phyloP scores from a whole-genome alignment of 1,139 yeast species.

The Kurtzmaniella quercitrusa region DNA sequence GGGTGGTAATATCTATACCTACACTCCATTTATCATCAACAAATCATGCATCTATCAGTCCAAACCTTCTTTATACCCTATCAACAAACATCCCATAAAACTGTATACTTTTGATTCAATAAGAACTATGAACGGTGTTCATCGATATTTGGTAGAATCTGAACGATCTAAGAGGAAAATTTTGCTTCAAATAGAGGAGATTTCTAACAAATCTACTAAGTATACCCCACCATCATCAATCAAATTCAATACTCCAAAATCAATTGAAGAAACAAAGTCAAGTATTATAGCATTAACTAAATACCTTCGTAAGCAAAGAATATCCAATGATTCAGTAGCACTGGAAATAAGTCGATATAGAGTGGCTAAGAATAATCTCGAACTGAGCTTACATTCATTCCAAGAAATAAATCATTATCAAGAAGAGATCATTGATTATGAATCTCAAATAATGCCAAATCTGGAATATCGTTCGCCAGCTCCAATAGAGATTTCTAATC shows the following conservation, averaged over 20 bases:
- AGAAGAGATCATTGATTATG: constrained; percentile 24
- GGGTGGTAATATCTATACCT: constrained; percentile 20
- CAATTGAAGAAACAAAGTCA: neutral
- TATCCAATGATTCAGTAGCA: constrained; percentile 21
- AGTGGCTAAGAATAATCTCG: constrained; percentile 20
- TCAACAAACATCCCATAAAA: neutral
- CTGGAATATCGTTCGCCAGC: constrained; percentile 18
- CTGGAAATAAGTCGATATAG: constrained; percentile 24
- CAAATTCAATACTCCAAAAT: neutral
- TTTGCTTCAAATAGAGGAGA: constrained; percentile 13
- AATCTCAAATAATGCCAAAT: constrained; percentile 27
- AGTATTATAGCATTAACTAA: constrained; percentile 12
- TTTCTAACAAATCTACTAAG: neutral
- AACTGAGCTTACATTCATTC: constrained; percentile 15
- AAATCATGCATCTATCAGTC: constrained; percentile 1
- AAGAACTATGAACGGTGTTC: constrained; percentile 28
- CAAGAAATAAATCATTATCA: constrained; percentile 14
- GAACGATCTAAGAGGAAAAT: constrained; percentile 16
- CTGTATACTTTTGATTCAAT: constrained; percentile 36
- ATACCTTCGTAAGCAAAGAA: constrained; percentile 18
- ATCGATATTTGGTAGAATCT: constrained; percentile 30
- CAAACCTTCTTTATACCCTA: neutral
- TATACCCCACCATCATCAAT: no score
- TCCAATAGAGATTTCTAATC: constrained; percentile 19
- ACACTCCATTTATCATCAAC: constrained; percentile 11